phyloP scores from a whole-genome alignment of 1,284 basidiomycete genomes.

The Bjerkandera adusta region DNA sequence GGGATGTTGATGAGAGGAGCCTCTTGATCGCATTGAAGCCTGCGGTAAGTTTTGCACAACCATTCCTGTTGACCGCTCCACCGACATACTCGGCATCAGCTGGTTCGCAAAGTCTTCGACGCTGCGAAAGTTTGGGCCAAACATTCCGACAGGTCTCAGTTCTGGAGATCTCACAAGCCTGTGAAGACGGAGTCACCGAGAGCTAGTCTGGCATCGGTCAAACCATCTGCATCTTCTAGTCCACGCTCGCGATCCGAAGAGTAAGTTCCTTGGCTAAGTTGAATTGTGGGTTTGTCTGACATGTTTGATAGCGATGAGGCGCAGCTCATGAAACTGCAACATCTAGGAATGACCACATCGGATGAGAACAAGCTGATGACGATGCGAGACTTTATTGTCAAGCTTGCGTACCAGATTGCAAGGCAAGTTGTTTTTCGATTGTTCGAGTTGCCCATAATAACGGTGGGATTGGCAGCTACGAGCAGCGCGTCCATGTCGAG shows the following conservation, averaged over 20 bases:
- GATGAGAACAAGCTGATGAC: conserved; percentile 84
- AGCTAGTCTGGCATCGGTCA: conserved; percentile 64
- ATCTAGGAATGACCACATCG: conserved; percentile 75
- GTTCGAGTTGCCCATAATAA: no score
- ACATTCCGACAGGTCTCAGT: conserved; percentile 70
- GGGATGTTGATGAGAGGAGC: conserved; percentile 69
- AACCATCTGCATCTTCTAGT: conserved; percentile 46
- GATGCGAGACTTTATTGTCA: conserved; percentile 86
- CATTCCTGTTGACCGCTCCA: background rate
- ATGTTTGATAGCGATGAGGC: conserved; percentile 62
- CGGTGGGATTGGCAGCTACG: conserved; percentile 47
- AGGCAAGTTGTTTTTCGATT: conserved; percentile 38
- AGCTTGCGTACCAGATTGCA: conserved; percentile 69
- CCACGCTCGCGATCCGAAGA: conserved; percentile 69
- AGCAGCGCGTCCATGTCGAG: conserved; percentile 58
- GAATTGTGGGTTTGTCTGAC: conserved; percentile 9
- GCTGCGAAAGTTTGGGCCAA: conserved; percentile 88
- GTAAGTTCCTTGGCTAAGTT: conserved; percentile 35
- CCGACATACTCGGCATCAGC: conserved; percentile 38
- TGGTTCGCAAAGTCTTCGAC: conserved; percentile 80
- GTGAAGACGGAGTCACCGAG: conserved; percentile 62
- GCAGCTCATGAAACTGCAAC: conserved; percentile 71
- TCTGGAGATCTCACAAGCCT: conserved; percentile 65
- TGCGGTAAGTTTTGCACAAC: conserved; percentile 53
- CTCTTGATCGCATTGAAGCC: conserved; percentile 75